Evolutionary conservation across 768 basidiomycete genomes (phyloP), one percentile per base, ranked within the genome.

Genomic region (Calocera viscosa): DNA sequence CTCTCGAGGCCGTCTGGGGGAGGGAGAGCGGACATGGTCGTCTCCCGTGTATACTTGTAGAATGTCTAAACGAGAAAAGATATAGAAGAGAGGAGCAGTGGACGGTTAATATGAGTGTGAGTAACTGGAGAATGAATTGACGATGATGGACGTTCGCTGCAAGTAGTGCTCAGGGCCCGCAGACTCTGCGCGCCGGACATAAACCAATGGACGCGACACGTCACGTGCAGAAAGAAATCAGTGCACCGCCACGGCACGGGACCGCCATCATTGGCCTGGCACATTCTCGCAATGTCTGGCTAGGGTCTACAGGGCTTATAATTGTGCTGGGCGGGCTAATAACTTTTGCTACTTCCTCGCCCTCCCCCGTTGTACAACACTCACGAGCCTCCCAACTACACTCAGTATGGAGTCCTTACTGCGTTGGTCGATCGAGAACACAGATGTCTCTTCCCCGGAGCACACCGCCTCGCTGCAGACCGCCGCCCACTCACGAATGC

Each of bases 381-480:
- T 47, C 24, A 5, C 7, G 24, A 3, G 7, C 16, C 19, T 19
- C 24, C 19, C 7, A 47, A 47, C 35, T 43, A 43, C 28, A 34
- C 17, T 22, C 65, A 17, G 66, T 38, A 90, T 91, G 86, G 83
- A 92, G 70, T 85, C 84, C 19, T 82, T 94, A 35, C 79, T 94
- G 14, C 86, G 88, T 72, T 94, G 91, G 91, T 79, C 86, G 17
- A 85, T 93, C 65, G 85, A 90, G 74, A 82, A 93, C 72, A 87
- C 88, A 33, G 49, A 65, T 7, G 34, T 47, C 22, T 1, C 63
- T n/a, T 34, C 67, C 33, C 71, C 74, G 10, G 74, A 68, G 1
- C 72, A 73, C 32, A 70, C 76, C 11, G 66, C 75, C 34, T 70
- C 76, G 43, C 72, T 68, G 8, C 69, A 70, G 39, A 47, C 68